Evolutionary conservation across 2,329 filamentous ascomycete genomes (phyloP), one percentile per base, ranked within the genome.

Genomic region (Diaporthe citrichinensis): DNA sequence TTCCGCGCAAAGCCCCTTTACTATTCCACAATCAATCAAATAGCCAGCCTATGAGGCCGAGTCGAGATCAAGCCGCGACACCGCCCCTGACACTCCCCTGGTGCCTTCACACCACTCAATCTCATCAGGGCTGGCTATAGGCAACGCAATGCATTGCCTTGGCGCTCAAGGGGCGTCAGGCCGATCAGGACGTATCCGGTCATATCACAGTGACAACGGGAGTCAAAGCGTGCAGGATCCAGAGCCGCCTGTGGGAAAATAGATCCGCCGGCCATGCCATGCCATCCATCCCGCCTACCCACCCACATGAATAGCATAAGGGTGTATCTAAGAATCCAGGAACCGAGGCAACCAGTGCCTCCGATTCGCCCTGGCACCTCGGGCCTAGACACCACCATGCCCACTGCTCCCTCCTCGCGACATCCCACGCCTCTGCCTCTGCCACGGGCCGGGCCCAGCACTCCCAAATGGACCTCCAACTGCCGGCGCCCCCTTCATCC

Each of bases 181-280:
- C 65, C n/a, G 28, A 53, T 39, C 31, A 39, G 46, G 31, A 39
- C 46, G 49, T 53, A 39, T 68, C 31, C 31, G 65, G 46, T 49
- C 61, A 15, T 23, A 28, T 25, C 49, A 51, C 28, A 51, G 65
- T 25, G 46, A 53, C 6, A 68, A 53, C 12, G 31, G 10, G 39
- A 46, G 65, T 68, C 65, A 68, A 68, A 68, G 65, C 65, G 65
- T 68, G 46, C 65, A 53, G 62, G 31, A 53, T 20, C 62, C 46
- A 68, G 46, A 39, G 49, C 46, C 49, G 49, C 65, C 46, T 12
- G 15, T 53, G 46, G 46, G 46, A 25, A 28, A 39, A 68, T 68
- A 51, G n/a, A 53, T 68, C 34, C 17, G 31, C 65, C 46, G 65
- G 12, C 61, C 23, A 25, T 51, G 31, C 12, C 34, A 9, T 39